Conservation (phyloP, 345 rosid genomes). For the Garcia nutans region DNA sequence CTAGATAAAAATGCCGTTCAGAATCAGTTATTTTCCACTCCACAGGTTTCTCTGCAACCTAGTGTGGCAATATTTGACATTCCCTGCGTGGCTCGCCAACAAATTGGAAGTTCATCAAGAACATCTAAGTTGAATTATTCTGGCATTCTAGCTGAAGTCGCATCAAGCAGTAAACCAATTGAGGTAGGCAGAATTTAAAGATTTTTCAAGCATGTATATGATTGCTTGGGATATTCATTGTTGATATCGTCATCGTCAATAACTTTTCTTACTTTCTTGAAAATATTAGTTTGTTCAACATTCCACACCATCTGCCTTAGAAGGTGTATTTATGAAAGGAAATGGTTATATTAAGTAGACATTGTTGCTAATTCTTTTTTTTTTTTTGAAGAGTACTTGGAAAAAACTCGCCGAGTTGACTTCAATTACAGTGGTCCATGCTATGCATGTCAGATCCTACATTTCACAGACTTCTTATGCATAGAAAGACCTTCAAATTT, state of each 20-base stretch:
- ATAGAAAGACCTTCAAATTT: background rate
- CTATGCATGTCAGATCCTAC: too few relatives aligned
- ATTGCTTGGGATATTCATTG: background rate
- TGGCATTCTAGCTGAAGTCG: slow-evolving; percentile 23
- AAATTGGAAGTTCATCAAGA: slow-evolving; percentile 21
- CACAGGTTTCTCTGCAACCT: slow-evolving; percentile 22
- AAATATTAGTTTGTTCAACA: background rate
- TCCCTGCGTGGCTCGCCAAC: slow-evolving; percentile 17
- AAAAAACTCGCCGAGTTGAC: too few relatives aligned
- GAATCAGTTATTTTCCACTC: slow-evolving; percentile 23
- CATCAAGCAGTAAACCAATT: slow-evolving; percentile 30
- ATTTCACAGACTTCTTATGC: too few relatives aligned
- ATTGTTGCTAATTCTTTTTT: too few relatives aligned
- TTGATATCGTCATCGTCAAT: background rate
- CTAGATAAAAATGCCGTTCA: slow-evolving; percentile 19
- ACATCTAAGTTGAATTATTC: slow-evolving; percentile 23
- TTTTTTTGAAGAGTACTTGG: too few relatives aligned
- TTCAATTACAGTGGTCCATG: too few relatives aligned
- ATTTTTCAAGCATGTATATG: background rate
- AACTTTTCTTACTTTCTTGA: background rate
- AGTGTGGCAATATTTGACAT: slow-evolving; percentile 8
- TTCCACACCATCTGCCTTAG: background rate
- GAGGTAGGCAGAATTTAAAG: slow-evolving; percentile 28
- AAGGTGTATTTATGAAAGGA: too few relatives aligned
- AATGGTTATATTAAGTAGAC: too few relatives aligned